phyloP scores from a whole-genome alignment of 768 basidiomycete genomes.

The Russula lepida region DNA sequence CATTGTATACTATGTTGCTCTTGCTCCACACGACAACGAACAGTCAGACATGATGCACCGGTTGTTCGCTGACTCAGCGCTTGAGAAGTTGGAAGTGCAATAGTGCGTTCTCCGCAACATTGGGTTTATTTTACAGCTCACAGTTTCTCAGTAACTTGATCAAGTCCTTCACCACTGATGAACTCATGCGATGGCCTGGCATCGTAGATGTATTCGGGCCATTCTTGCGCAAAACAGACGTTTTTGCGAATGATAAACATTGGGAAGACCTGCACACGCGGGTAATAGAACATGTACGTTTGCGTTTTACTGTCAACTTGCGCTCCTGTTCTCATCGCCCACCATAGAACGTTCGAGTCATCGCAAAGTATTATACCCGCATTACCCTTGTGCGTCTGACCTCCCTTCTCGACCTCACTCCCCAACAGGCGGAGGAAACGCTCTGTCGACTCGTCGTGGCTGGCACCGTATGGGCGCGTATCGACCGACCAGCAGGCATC shows the following conservation, averaged over 20 bases:
- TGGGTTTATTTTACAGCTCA: conserved; percentile 18
- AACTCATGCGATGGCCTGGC: conserved; percentile 96
- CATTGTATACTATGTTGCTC: conserved; percentile 89
- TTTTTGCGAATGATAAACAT: conserved; percentile 69
- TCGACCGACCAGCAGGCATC: conserved; percentile 86
- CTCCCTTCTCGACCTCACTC: conserved; percentile 75
- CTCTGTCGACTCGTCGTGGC: conserved; percentile 86
- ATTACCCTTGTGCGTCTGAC: conserved; percentile 80
- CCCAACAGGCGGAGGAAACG: conserved; percentile 77
- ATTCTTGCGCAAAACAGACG: conserved; percentile 67
- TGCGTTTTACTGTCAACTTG: not conserved
- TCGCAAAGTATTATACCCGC: conserved; percentile 90
- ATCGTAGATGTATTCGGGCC: conserved; percentile 84
- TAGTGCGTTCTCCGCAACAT: conserved; percentile 43
- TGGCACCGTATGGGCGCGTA: conserved; percentile 87
- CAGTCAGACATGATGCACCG: conserved; percentile 96
- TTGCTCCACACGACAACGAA: conserved; percentile 93
- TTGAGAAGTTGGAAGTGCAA: conserved; percentile 75
- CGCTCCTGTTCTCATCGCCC: not conserved
- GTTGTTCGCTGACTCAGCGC: conserved; percentile 66
- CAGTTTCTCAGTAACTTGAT: conserved; percentile 68
- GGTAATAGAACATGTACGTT: conserved; percentile 89
- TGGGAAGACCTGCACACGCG: conserved; percentile 96
- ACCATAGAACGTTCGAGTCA: conserved; percentile 85
- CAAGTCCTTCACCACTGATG: conserved; percentile 87